Evolutionary conservation across 2,329 filamentous ascomycete genomes (phyloP), one percentile per base, ranked within the genome.

Genomic region (Tolypocladium endophyticum): DNA sequence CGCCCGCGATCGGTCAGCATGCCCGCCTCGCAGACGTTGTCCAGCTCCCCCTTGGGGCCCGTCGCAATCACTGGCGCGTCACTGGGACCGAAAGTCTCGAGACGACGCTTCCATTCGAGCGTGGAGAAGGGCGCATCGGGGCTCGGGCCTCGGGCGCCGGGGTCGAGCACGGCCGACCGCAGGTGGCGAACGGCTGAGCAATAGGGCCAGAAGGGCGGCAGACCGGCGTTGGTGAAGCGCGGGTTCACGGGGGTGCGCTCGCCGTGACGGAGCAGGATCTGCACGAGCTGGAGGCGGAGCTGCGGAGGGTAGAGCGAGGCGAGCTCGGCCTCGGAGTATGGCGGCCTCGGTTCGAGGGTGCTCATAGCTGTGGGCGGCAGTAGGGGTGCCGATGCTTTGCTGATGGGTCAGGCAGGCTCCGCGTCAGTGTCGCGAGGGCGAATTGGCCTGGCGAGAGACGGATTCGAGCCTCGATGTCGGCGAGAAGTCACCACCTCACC

Each of bases 271-370:
- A 92, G 82, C 63, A 92, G 83, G 67, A 97, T 81, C 77, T 99
- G 94, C 56, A 97, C 94, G 61, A 94, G 85, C 71, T 94, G 89
- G 41, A 99, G 84, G 71, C 93, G 83, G 61, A 99, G 80, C 53
- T 82, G 79, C 59, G 85, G 76, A 1, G 94, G 94, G 76, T 97
- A 99, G 61, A 97, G 86, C 68, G 79, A 78, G 52, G 82, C 79
- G 56, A 97, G 84, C 81, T 97, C 92, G 61, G 90, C 87, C 65
- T 86, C 77, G 53, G 87, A 86, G 77, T 97, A 97, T 0, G 90
- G 85, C 60, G 82, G 78, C 60, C 90, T 85, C 56, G 90, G 90
- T 53, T 81, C 76, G 53, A 96, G 81, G 47, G 87, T 87, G 16
- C 92, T 89, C 93, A 97, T 97, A 59, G 63, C 69, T 61, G 14